A percentile compares a stretch with the other conserved stretches of the same genome.
Conservation (phyloP, 106 monocot species). For the Alisma plantagoaquatica region DNA sequence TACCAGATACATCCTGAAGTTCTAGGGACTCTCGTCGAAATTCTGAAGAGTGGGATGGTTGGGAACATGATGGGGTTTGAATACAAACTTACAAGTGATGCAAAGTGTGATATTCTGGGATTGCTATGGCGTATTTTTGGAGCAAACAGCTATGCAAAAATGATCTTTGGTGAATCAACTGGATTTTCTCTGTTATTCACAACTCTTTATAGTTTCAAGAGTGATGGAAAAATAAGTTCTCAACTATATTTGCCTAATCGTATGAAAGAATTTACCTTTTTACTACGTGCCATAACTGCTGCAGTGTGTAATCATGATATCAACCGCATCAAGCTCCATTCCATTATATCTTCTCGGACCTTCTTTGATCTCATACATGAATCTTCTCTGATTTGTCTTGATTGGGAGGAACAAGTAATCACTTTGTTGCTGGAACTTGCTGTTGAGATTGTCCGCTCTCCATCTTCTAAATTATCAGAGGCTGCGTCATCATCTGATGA, state of each 20-base stretch:
- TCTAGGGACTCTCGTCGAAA: conserved; percentile 68
- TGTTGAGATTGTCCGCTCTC: conserved; percentile 79
- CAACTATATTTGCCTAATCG: conserved; percentile 32
- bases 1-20: conserved; percentile 87
- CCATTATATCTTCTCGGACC: conserved; percentile 69
- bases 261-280: conserved; percentile 64
- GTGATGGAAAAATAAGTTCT: conserved; percentile 23
- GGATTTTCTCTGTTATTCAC: conserved; percentile 97
- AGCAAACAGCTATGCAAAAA: conserved; percentile 69
- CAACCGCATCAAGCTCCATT: conserved; percentile 71
- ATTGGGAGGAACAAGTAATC: conserved; percentile 87
- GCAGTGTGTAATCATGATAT: conserved; percentile 79
- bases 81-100: conserved; percentile 72
- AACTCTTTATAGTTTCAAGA: conserved; percentile 74
- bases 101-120: conserved; percentile 82
- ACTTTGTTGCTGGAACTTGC: conserved; percentile 86
- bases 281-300: conserved; percentile 82
- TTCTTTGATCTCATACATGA: conserved; percentile 88
- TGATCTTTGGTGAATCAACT: conserved; percentile 93
- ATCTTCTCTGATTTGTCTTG: conserved; percentile 79
- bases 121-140: conserved; percentile 86
- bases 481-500: conserved; percentile 27
- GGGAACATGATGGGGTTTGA: conserved; percentile 61
- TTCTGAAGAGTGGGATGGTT: conserved; percentile 94
- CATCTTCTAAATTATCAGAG: conserved; percentile 32